phyloP scores from a whole-genome alignment of 805 yeast genomes.

The Saccharomycopsis selenospora region DNA sequence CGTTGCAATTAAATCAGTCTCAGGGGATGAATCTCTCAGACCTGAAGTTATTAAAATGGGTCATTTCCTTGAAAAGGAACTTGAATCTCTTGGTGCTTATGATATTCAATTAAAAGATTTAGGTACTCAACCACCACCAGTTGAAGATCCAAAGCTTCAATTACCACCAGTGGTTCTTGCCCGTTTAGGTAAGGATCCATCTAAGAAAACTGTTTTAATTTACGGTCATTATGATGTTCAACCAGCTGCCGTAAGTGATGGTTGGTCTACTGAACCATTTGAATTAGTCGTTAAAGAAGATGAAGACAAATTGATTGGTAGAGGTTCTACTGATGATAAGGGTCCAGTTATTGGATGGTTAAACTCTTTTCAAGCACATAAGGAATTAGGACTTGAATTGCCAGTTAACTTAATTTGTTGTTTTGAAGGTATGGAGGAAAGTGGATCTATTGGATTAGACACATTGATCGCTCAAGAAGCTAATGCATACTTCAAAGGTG shows the following conservation, averaged over 20 bases:
- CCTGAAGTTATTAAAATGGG: constrained; percentile 90
- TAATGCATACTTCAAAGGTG: constrained; percentile 68
- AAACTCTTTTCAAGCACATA: constrained; percentile 86
- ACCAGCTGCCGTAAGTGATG: constrained; percentile 88
- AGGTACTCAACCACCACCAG: constrained; percentile 91
- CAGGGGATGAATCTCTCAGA: constrained; percentile 82
- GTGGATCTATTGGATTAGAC: constrained; percentile 91
- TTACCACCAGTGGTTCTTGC: constrained; percentile 96
- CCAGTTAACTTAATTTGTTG: constrained; percentile 92
- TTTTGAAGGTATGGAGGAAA: constrained; percentile 99
- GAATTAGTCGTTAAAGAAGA: constrained; percentile 52
- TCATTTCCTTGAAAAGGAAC: constrained; percentile 64
- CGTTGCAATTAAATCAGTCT: constrained; percentile 92
- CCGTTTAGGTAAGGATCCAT: constrained; percentile 73
- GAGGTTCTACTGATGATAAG: constrained; percentile 97
- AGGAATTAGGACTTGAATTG: constrained; percentile 70
- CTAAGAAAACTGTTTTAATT: constrained; percentile 79
- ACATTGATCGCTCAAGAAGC: constrained; percentile 76
- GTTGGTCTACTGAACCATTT: constrained; percentile 95
- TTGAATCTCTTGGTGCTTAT: constrained; percentile 64
- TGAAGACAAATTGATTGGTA: constrained; percentile 68
- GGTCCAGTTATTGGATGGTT: constrained; percentile 99
- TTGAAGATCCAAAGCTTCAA: constrained; percentile 52
- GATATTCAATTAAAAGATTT: constrained; percentile 77
- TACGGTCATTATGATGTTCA: constrained; percentile 99